Conservation (phyloP, 768 basidiomycete species). For the Mrakia hoshinonis region DNA sequence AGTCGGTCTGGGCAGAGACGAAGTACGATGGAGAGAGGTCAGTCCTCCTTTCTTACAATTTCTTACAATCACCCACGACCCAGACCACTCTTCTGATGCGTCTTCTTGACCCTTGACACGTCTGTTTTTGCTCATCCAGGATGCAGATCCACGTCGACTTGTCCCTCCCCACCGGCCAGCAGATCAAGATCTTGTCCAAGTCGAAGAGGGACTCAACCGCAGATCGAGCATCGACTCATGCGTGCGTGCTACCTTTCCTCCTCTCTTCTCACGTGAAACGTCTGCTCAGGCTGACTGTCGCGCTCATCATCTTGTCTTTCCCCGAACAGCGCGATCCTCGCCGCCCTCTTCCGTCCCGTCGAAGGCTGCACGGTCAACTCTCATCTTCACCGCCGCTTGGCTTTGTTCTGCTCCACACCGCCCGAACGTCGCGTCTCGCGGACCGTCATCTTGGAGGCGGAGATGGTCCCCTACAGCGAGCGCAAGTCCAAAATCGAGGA, state of each 20-base stretch:
- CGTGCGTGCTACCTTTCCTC: slow-evolving; percentile 33
- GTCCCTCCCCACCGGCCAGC: slow-evolving; percentile 38
- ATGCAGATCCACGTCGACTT: slow-evolving; percentile 79
- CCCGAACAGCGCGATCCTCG: slow-evolving; percentile 52
- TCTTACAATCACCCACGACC: background rate
- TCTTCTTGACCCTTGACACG: background rate
- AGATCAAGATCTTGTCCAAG: slow-evolving; percentile 78
- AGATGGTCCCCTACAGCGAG: slow-evolving; percentile 78
- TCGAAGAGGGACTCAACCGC: slow-evolving; percentile 71
- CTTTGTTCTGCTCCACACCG: background rate
- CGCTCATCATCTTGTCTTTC: slow-evolving; percentile 34
- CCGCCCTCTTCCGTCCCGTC: slow-evolving; percentile 49
- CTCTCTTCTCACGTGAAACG: background rate
- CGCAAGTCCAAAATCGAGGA: slow-evolving; percentile 56
- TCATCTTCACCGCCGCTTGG: slow-evolving; percentile 4
- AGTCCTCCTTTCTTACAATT: background rate
- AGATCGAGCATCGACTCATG: slow-evolving; percentile 62
- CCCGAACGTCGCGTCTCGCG: background rate
- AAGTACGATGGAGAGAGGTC: slow-evolving; percentile 88
- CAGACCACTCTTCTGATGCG: background rate
- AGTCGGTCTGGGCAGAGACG: slow-evolving; percentile 68
- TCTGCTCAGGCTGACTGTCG: no score
- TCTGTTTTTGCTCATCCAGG: slow-evolving; percentile 31
- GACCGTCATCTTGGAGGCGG: slow-evolving; percentile 59
- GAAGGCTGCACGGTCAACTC: slow-evolving; percentile 12